Conservation (phyloP, 768 basidiomycete species). For the Termitomyces sp. region DNA sequence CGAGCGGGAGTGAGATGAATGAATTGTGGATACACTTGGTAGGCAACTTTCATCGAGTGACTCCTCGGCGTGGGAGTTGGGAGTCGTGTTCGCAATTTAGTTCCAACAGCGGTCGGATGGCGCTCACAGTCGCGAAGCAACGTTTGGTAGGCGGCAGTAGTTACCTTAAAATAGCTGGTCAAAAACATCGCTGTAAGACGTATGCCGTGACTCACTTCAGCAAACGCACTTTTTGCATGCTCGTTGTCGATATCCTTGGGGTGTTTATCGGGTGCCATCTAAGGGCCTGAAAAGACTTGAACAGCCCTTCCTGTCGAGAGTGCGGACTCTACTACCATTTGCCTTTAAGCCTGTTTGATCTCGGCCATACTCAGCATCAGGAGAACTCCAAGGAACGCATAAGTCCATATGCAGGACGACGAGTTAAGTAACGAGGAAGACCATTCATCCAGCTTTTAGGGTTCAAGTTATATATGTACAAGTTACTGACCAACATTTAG, state of each 20-base stretch:
- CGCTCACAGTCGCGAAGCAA: constrained; percentile 37
- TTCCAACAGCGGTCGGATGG: constrained; percentile 9
- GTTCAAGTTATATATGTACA: constrained; percentile 9
- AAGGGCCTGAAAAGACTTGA: constrained; percentile 48
- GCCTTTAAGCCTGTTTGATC: constrained; percentile 49
- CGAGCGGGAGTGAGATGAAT: constrained; percentile 22
- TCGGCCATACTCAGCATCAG: constrained; percentile 40
- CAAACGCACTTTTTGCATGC: constrained; percentile 48
- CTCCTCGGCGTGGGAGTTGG: constrained; percentile 16
- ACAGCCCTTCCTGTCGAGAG: constrained; percentile 16
- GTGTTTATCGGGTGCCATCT: constrained; percentile 68
- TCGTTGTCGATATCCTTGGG: constrained; percentile 47
- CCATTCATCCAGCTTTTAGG: background rate
- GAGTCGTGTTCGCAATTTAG: constrained; percentile 6
- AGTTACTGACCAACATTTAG: no score
- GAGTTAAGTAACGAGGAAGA: background rate
- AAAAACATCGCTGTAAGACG: background rate
- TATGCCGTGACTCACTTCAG: constrained; percentile 38
- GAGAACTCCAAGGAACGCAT: constrained; percentile 42
- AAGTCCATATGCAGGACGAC: constrained; percentile 25
- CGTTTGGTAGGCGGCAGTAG: constrained; percentile 53
- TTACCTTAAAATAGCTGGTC: constrained; percentile 32
- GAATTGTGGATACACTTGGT: constrained; percentile 18
- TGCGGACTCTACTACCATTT: constrained; percentile 37
- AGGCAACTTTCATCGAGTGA: constrained; percentile 17